Evolutionary conservation across 1,284 basidiomycete genomes (phyloP).

Genomic region (Boletellus deceptivus): DNA sequence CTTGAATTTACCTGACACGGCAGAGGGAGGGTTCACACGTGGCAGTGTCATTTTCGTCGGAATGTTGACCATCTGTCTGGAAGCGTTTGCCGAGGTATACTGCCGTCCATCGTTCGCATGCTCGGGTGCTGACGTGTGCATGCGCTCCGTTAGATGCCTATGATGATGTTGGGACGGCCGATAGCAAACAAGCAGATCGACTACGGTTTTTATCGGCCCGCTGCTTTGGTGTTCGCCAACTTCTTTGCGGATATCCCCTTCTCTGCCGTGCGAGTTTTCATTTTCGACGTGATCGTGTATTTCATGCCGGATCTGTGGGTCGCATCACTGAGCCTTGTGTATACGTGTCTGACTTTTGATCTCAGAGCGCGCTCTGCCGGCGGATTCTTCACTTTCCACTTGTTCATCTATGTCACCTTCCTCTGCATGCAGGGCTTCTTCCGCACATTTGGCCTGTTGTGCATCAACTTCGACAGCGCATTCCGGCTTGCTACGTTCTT

Average conservation of each 20-base stretch:
- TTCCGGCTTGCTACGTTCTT: conserved; percentile 63
- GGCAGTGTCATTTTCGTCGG: conserved; percentile 81
- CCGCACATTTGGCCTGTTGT: conserved; percentile 65
- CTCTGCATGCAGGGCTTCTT: conserved; percentile 74
- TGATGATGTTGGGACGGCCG: conserved; percentile 75
- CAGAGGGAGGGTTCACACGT: conserved; percentile 83
- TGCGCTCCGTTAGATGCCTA: conserved; percentile 45
- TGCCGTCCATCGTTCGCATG: conserved; percentile 10
- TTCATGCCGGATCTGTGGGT: conserved; percentile 63
- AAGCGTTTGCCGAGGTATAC: conserved; percentile 72
- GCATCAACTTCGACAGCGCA: conserved; percentile 62
- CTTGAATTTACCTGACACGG: conserved; percentile 68
- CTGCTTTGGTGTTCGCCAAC: conserved; percentile 70
- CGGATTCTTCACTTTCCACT: conserved; percentile 71
- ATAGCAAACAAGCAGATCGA: conserved; percentile 71
- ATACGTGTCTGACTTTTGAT: conserved; percentile 5
- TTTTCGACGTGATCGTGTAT: conserved; percentile 73
- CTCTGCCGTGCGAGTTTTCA: conserved; percentile 58
- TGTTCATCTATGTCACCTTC: conserved; percentile 62
- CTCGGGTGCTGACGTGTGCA: neutral
- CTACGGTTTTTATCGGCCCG: conserved; percentile 81
- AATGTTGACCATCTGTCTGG: conserved; percentile 71
- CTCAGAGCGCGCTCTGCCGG: conserved; percentile 49
- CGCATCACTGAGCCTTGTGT: neutral
- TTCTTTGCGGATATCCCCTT: conserved; percentile 78